Evolutionary conservation across 176 grass and related monocot genomes (phyloP), one percentile per base, ranked within the genome.

Genomic region (Oryza glaberrima): DNA sequence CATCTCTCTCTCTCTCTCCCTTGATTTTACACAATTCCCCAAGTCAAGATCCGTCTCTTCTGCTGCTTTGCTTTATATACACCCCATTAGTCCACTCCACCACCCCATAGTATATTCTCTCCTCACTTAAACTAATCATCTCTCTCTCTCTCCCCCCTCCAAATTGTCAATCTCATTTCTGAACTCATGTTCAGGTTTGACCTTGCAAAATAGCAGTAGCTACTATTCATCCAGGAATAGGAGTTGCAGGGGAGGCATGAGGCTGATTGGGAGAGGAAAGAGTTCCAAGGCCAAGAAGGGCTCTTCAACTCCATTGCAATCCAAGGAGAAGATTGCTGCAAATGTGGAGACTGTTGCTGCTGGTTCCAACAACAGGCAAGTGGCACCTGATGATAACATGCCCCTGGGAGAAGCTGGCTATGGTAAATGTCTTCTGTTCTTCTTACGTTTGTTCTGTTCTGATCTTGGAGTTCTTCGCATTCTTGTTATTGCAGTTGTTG

Each of bases 301-400:
- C 45, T 56, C 56, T 11, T 5, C 84, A 30, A 61, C 14, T 67
- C 60, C 70, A 44, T 75, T 40, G 20, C 70, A 67, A 48, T 43
- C 51, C 1, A 48, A 60, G 12, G 84, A 75, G 70, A 52, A 51
- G 69, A 67, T 44, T 64, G 16, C 28, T 22, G 84, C n/a, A 69
- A 36, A 20, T 11, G 60, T 28, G 11, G 84, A 48, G 30, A 72
- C 43, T 66, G 84, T 60, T 56, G 46, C 60, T 54, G 70, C 60
- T 67, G 70, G 60, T 32, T 67, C 84, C 32, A 81, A 81, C 61
- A 80, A 60, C 70, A 81, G 84, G 77, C 84, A 81, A n/a, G 46
- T 86, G 9, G 69, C n/a, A 15, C 77, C 77, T 17, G 58, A 63
- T 23, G 77, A 86, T 4, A 22, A 30, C 23, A 16, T 81, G 58